phyloP scores from a whole-genome alignment of 306 rosid species.

The Morella rubra region DNA sequence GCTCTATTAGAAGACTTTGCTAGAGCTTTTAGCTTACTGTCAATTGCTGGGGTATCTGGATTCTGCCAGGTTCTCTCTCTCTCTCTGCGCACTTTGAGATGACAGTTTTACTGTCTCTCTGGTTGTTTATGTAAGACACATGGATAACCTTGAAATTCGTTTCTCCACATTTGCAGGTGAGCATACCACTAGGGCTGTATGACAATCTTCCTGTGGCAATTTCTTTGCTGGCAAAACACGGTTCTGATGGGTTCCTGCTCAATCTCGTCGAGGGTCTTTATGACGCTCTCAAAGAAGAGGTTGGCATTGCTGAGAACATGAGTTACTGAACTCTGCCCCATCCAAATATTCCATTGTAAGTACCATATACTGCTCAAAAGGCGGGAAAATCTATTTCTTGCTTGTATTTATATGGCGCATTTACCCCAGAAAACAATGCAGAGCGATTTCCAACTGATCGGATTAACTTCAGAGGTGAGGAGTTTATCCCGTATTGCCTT shows the following conservation, averaged over 20 bases:
- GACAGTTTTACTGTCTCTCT: background rate
- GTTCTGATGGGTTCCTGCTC: constrained; percentile 77
- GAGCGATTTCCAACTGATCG: background rate
- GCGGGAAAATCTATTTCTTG: background rate
- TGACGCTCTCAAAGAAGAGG: constrained; percentile 42
- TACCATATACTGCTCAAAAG: background rate
- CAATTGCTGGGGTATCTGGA: constrained; percentile 89
- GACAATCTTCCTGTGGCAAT: constrained; percentile 65
- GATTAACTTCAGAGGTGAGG: background rate
- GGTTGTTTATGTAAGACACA: background rate
- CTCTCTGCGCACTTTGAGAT: background rate
- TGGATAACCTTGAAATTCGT: background rate
- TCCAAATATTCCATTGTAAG: constrained; percentile 1
- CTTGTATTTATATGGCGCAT: background rate
- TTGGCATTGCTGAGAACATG: constrained; percentile 10
- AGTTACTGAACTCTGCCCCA: constrained; percentile 8
- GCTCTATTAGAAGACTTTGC: constrained; percentile 48
- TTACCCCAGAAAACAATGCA: background rate
- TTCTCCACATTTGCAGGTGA: constrained; percentile 50
- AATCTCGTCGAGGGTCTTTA: constrained; percentile 61
- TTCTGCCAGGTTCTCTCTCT: constrained; percentile 68
- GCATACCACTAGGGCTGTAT: constrained; percentile 67
- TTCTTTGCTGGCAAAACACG: constrained; percentile 73
- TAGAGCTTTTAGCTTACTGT: constrained; percentile 68
- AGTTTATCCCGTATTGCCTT: background rate